A percentile compares a stretch with the other conserved stretches of the same genome.
phyloP scores from a whole-genome alignment of 768 basidiomycete species.

The Trametes punicea region DNA sequence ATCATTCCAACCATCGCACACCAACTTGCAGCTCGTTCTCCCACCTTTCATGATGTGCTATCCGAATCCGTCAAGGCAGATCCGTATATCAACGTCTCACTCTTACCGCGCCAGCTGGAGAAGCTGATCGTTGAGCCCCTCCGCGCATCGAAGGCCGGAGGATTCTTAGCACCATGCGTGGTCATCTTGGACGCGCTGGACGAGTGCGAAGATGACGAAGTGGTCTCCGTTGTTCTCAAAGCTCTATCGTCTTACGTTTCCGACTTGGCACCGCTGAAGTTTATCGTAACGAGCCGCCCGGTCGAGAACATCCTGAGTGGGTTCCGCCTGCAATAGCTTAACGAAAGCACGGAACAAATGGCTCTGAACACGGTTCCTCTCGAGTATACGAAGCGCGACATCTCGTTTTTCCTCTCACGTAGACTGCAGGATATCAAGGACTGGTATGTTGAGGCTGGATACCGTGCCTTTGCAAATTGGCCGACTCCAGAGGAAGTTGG shows the following conservation, averaged over 20 bases:
- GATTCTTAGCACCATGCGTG: background rate
- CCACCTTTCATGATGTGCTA: background rate
- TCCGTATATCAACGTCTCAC: background rate
- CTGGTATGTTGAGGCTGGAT: no score
- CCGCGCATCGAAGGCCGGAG: background rate
- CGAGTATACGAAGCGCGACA: no score
- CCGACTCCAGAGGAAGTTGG: no score
- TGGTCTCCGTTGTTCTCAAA: slow-evolving; percentile 3
- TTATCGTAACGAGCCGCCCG: slow-evolving; percentile 19
- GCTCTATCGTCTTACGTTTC: background rate
- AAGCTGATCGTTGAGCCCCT: slow-evolving; percentile 14
- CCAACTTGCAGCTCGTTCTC: slow-evolving; percentile 1
- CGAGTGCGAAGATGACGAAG: slow-evolving; percentile 13
- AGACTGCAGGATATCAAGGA: no score
- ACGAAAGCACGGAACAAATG: no score
- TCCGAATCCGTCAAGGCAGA: background rate
- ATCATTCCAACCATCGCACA: slow-evolving; percentile 16
- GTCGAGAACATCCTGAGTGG: slow-evolving; percentile 2
- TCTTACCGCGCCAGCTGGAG: slow-evolving; percentile 3
- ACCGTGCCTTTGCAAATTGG: no score
- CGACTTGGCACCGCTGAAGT: slow-evolving; percentile 3
- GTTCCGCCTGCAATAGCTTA: no score
- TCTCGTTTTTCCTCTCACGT: no score
- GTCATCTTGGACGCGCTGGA: slow-evolving; percentile 21
- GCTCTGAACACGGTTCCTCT: no score